phyloP scores from a whole-genome alignment of 2,329 filamentous ascomycete species.

The Xylariaceae sp. region DNA sequence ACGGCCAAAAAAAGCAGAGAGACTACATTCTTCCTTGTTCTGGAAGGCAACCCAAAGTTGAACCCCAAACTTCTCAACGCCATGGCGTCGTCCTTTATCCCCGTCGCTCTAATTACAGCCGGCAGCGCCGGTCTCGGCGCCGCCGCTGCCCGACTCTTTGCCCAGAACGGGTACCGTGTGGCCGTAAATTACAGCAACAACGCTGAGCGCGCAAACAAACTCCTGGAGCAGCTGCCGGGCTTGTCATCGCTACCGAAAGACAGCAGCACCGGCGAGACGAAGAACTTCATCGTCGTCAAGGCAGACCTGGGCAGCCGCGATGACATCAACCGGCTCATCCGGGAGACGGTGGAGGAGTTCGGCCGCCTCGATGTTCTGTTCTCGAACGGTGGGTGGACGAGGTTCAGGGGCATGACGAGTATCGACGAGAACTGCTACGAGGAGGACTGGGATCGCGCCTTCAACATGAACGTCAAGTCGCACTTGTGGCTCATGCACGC shows the following conservation, averaged over 20 bases:
- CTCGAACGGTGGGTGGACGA: slow-evolving; percentile 71
- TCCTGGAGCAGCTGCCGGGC: slow-evolving; percentile 60
- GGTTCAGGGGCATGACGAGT: slow-evolving; percentile 50
- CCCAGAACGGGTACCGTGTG: slow-evolving; percentile 69
- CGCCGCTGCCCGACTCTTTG: slow-evolving; percentile 69
- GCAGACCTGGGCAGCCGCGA: slow-evolving; percentile 68
- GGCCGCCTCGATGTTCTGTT: slow-evolving; percentile 78
- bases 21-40: not conserved
- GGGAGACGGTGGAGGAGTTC: slow-evolving; percentile 62
- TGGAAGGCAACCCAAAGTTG: not conserved
- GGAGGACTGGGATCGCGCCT: slow-evolving; percentile 64
- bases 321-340: slow-evolving; percentile 65
- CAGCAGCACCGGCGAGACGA: not conserved
- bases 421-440: slow-evolving; percentile 61
- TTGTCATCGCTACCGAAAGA: slow-evolving; percentile 45
- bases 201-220: slow-evolving; percentile 61
- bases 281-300: slow-evolving; percentile 58
- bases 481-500: slow-evolving; percentile 66
- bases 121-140: slow-evolving; percentile 72
- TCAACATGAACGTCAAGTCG: slow-evolving; percentile 67
- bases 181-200: slow-evolving; percentile 76
- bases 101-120: slow-evolving; percentile 56
- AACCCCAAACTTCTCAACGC: not conserved
- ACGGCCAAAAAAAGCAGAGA: no score
- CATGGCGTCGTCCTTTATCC: slow-evolving; percentile 34